Base-by-base conservation (phyloP, 345 rosid species). In the Anastatica hierochuntica region DNA sequence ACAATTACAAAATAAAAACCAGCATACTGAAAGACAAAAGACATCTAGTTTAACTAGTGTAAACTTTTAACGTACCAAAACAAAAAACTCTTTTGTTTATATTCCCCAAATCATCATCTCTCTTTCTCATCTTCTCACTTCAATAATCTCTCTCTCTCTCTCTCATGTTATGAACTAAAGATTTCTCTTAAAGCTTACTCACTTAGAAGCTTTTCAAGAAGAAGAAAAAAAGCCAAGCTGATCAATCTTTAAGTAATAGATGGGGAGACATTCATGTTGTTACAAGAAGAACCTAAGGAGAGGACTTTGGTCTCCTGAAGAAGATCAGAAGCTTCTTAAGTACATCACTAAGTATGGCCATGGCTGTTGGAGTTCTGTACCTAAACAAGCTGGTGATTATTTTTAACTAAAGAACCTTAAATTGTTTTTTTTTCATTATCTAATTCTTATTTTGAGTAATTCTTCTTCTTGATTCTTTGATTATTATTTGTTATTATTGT, bases 301-400 rank as follows among this genome's bases (percentile, higher is more conserved):
- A 79, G 98, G 98, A n/a, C 83, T 90, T 26, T 90, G 98, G 98
- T 90, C 98, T 12, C 98, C 98, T 20, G 95, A 90, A 68, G 98
- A 90, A 63, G 98, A 90, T 66, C 96, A 90, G 79, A 90, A 84
- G 66, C 96, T 90, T 44, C 70, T 86, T 33, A 69, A 83, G 40
- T 81, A 86, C 64, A 86, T 90, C 62, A 90, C 98, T 12, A 79
- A 86, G 76, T 73, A 71, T 38, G 98, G 98, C 39, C 96, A 86
- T 71, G 96, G 98, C 1, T 90, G 96, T 52, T 90, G 98, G 98
- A 90, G 98, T 61, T 86, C 98, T 75, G 98, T 90, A 62, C 98
- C 98, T 24, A 90, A 90, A 58, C 92, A 74, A 76, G 95, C 98
- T 56, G 98, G 98, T 64, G 49, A 13, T 40, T 20, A 9, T 38